Conservation (phyloP, 257 asterid genomes). For the Solanum chilense region DNA sequence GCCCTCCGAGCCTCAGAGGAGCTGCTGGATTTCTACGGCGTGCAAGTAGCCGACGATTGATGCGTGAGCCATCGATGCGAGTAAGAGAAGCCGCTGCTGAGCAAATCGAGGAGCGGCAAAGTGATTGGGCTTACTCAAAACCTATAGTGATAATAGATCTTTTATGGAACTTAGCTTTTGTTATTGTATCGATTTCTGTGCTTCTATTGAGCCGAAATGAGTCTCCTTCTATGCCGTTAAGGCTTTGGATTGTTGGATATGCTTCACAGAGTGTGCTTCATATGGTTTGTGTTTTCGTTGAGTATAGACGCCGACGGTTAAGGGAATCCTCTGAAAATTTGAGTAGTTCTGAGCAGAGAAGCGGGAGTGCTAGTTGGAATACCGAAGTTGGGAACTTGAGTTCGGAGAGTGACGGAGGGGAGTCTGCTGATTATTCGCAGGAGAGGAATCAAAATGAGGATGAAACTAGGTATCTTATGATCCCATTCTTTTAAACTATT, state of each 20-base stretch:
- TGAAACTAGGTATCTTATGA: conserved; percentile 40
- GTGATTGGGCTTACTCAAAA: conserved; percentile 92
- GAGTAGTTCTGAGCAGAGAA: conserved; percentile 7
- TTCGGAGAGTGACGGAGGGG: conserved; percentile 62
- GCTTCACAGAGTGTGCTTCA: conserved; percentile 32
- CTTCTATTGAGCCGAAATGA: conserved; percentile 23
- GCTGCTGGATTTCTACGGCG: conserved; percentile 39
- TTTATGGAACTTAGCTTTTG: conserved; percentile 70
- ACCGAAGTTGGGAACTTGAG: conserved; percentile 35
- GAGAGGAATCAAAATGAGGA: conserved; percentile 41
- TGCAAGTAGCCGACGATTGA: conserved; percentile 33
- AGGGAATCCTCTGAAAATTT: conserved; percentile 22
- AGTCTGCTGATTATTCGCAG: conserved; percentile 29
- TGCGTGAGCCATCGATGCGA: conserved; percentile 38
- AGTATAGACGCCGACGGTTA: conserved; percentile 47
- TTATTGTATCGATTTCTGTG: conserved; percentile 27
- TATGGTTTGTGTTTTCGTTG: conserved; percentile 37
- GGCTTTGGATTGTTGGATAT: conserved; percentile 39
- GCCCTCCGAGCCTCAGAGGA: conserved; percentile 50
- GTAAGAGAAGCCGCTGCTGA: conserved; percentile 44
- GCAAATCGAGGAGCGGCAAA: conserved; percentile 70
- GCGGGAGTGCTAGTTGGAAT: conserved; percentile 20
- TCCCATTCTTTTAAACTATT: background rate
- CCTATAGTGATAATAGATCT: conserved; percentile 73
- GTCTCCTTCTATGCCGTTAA: conserved; percentile 22